Percentiles rank a stretch among this genome's conserved stretches.
Conservation (phyloP, 331 rosid genomes). For the Malus hybrid region DNA sequence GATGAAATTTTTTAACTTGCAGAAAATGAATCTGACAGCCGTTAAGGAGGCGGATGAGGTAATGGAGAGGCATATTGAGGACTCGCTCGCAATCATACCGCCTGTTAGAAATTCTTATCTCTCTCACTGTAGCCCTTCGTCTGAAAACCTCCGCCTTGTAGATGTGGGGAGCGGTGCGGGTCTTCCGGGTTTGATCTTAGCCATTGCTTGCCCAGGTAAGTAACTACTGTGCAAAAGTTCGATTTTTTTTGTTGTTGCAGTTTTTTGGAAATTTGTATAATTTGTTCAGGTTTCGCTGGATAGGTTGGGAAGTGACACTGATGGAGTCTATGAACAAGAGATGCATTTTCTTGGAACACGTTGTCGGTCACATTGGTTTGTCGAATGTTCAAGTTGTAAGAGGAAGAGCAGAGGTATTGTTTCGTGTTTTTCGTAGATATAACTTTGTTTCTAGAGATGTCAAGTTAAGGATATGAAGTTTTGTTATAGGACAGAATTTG, state of each 20-base stretch:
- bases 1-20: no score
- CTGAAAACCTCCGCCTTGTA: conserved; percentile 32
- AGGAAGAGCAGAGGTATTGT: neutral
- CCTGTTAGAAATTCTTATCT: conserved; percentile 43
- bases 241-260: neutral
- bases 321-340: conserved; percentile 72
- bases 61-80: no score
- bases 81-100: neutral
- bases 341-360: conserved; percentile 23
- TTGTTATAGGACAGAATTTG: conserved; percentile 56
- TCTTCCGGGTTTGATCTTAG: conserved; percentile 63
- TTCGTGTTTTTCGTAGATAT: neutral
- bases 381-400: no score
- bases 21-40: no score
- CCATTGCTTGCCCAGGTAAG: conserved; percentile 84
- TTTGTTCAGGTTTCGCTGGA: conserved; percentile 6
- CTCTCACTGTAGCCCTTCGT: conserved; percentile 22
- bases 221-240: neutral
- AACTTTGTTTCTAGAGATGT: neutral
- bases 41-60: no score
- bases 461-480: neutral
- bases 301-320: conserved; percentile 75
- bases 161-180: conserved; percentile 8
- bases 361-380: conserved; percentile 37
- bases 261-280: neutral